Conservation (phyloP, 495 filamentous ascomycete species). For the Arthonia radiata region DNA sequence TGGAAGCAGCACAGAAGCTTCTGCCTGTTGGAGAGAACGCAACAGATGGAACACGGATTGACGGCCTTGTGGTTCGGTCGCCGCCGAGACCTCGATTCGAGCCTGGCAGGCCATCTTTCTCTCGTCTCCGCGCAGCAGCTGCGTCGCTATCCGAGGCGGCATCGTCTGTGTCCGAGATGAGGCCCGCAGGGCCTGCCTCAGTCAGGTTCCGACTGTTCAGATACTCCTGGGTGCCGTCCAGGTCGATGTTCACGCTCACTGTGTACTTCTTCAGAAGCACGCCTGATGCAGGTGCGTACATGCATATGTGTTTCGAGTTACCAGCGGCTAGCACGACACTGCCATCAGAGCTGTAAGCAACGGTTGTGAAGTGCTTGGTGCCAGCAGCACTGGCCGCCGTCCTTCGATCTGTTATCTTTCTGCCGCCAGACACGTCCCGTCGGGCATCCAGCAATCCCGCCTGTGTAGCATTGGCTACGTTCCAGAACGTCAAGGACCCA, state of each 20-base stretch:
- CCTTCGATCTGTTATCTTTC: conserved; percentile 60
- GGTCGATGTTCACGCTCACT: conserved; percentile 73
- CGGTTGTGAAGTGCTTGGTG: conserved; percentile 68
- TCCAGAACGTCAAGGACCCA: conserved; percentile 89
- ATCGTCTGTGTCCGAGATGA: conserved; percentile 71
- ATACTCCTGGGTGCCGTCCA: conserved; percentile 91
- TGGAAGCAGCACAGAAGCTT: conserved; percentile 82
- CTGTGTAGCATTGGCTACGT: conserved; percentile 64
- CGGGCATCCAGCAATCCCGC: conserved; percentile 60
- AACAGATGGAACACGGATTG: conserved; percentile 65
- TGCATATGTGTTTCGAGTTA: conserved; percentile 91
- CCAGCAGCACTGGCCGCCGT: conserved; percentile 76
- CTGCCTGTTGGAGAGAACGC: conserved; percentile 73
- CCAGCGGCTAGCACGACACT: conserved; percentile 72
- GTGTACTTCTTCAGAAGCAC: conserved; percentile 86
- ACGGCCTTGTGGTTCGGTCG: conserved; percentile 54
- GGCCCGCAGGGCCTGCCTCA: conserved; percentile 60
- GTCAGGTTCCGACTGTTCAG: conserved; percentile 78
- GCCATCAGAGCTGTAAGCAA: conserved; percentile 79
- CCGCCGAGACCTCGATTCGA: conserved; percentile 50
- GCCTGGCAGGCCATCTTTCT: conserved; percentile 68
- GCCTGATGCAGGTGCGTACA: conserved; percentile 76
- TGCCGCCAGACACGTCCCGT: conserved; percentile 77
- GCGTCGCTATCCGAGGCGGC: conserved; percentile 69
- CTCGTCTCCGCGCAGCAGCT: no score